Evolutionary conservation across 202 grass and related monocot genomes (phyloP).

Genomic region (Setaria italica): DNA sequence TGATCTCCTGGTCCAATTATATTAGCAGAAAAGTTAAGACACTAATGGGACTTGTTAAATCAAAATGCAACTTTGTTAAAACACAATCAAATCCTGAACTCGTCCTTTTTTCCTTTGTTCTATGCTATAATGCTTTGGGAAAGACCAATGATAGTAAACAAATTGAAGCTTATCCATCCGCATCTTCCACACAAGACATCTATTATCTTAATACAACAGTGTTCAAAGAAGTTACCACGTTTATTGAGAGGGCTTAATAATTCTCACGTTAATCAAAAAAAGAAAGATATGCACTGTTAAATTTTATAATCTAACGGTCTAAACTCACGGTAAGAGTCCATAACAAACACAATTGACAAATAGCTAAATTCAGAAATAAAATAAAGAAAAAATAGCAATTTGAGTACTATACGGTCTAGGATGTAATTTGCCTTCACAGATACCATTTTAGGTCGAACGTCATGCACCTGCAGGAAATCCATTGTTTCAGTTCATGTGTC

Average conservation of each 20-base stretch:
- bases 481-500: background rate
- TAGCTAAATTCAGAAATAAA: too few species aligned
- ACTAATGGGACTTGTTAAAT: background rate
- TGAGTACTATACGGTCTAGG: too few species aligned
- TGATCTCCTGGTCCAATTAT: background rate
- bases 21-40: background rate
- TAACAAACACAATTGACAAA: too few species aligned
- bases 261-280: too few species aligned
- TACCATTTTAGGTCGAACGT: conserved; percentile 88
- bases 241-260: too few species aligned
- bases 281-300: too few species aligned
- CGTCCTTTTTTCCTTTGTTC: background rate
- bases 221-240: too few species aligned
- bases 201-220: too few species aligned
- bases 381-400: too few species aligned
- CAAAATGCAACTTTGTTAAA: background rate
- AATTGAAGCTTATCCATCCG: conserved; percentile 17
- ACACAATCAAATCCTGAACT: background rate
- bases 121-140: background rate
- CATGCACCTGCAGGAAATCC: conserved; percentile 71
- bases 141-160: conserved; percentile 1
- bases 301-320: too few species aligned
- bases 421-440: too few species aligned
- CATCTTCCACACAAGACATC: conserved; percentile 12
- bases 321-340: too few species aligned